A percentile compares a stretch with the other conserved stretches of the same genome.
Evolutionary conservation across 768 basidiomycete species (phyloP).

Genomic region (Hericium erinaceus): DNA sequence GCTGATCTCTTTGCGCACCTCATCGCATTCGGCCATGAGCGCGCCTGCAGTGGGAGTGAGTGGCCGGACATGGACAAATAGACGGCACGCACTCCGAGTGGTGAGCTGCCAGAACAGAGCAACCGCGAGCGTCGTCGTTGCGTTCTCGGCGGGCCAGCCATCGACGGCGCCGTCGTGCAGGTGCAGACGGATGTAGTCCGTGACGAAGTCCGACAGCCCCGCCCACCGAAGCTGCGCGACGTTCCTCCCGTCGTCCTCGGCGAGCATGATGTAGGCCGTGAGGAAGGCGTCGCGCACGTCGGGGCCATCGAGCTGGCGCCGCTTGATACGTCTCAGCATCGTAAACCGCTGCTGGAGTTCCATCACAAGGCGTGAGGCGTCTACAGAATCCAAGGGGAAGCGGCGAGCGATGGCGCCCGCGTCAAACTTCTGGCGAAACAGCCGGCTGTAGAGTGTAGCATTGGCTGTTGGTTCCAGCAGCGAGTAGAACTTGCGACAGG

Average conservation of each 20-base stretch:
- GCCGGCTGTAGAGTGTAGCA: constrained; percentile 57
- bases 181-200: constrained; percentile 2
- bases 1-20: constrained; percentile 5
- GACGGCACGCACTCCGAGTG: background rate
- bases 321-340: constrained; percentile 5
- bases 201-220: constrained; percentile 4
- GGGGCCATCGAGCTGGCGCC: constrained; percentile 1
- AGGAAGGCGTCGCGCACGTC: constrained; percentile 3
- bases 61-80: background rate
- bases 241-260: constrained; percentile 12
- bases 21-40: constrained; percentile 8
- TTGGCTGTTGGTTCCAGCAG: constrained; percentile 45
- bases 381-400: constrained; percentile 31
- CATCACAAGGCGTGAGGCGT: constrained; percentile 37
- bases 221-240: constrained; percentile 1
- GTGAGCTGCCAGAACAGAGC: constrained; percentile 12
- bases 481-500: constrained; percentile 39
- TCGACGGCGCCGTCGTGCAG: constrained; percentile 2
- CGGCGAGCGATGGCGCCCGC: constrained; percentile 37
- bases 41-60: constrained; percentile 1
- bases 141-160: constrained; percentile 9
- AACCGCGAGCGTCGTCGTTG: constrained; percentile 9
- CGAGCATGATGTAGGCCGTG: constrained; percentile 10
- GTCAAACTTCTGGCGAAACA: constrained; percentile 68
- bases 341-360: constrained; percentile 9